Base-by-base conservation (phyloP, 768 basidiomycete species). In the Xerocomellus intermedius region DNA sequence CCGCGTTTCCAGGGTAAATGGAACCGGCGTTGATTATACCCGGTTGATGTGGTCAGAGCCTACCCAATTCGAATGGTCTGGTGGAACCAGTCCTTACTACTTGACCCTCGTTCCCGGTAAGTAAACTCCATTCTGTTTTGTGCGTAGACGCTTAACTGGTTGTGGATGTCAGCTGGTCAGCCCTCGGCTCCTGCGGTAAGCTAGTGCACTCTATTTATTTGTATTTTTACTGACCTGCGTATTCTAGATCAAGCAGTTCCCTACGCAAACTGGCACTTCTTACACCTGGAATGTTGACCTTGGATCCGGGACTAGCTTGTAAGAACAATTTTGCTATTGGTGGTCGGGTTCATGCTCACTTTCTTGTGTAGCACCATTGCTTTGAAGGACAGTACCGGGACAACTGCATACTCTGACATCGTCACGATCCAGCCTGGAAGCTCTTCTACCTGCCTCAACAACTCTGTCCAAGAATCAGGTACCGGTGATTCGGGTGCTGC, bases 51-150 rank as follows among this genome's bases (percentile, higher is more conserved):
- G 39, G 49, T 28, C 35, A 89, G 87, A 89, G 59, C 89, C 89
- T 9, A 73, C 79, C 19, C 65, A 78, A 59, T 38, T 91, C 33
- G 65, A 64, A 3, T 90, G 85, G 84, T 36, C 54, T 26, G 80
- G 73, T 5, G 86, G 86, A 32, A 45, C 52, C 0, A 22, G 73
- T 0, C 87, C 88, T 1, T 90, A 79, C 71, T 91, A 74, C 67
- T 52, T 89, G 47, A 73, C 80, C 10, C 59, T 87, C 48, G 60
- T 87, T 38, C 88, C 87, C 45, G 84, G 87, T 88, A 58, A 32
- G 79, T 59, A 0, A 0, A 1, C 0, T 0, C 3, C 6, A 24
- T 35, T 14, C 10, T 10, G 3, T 30, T 14, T 24, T 24, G 8
- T 9, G 4, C 7, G n/a, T 16, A 22, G 21, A 35, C 12, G 7